Evolutionary conservation across 1,284 basidiomycete species (phyloP), one percentile per base, ranked within the genome.

Genomic region (Ganoderma boninense): DNA sequence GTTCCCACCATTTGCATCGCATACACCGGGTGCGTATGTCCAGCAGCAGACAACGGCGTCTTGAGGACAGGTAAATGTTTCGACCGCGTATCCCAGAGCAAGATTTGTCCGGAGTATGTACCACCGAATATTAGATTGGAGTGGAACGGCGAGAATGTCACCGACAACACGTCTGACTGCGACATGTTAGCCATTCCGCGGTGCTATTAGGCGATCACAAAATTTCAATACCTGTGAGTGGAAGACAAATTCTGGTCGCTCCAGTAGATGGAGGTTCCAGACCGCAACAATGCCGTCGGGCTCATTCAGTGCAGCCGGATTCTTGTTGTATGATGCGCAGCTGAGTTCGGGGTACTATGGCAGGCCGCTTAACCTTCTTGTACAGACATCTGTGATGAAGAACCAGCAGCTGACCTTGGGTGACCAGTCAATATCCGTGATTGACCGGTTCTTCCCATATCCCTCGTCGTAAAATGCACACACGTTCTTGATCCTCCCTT

Each of bases 21-120:
- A 84, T 99, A 99, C 54, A 99, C 96, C 1, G 98, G 98, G 81
- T 99, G 97, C 2, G 97, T 99, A 79, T 99, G 98, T 0, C 98
- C 97, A 38, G 95, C 91, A 2, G 96, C 95, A 7, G 96, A 97
- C 59, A 99, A 83, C 0, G 98, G 98, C 5, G 97, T 98, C 84
- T 99, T 99, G 70, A 99, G 87, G 1, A 99, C 96, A 0, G 98
- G 97, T 6, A 98, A 84, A 78, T 97, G 95, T 77, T 97, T 97
- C 0, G 97, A 95, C 60, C 97, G 90, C n/a, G 97, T 99, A 80
- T 99, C 97, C 98, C 98, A 99, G 1, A 99, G 87, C 49, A 99
- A 84, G 68, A 99, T 97, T 83, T 99, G 98, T 10, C 98, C 98
- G 38, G 96, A 97, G 80, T 99, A 99, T 14, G 97, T 98, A 14